These are phyloP conservation scores for Fusarium continuum DNA, from an alignment of 2,329 filamentous ascomycete species.

Conservation along the genomic window DNA sequence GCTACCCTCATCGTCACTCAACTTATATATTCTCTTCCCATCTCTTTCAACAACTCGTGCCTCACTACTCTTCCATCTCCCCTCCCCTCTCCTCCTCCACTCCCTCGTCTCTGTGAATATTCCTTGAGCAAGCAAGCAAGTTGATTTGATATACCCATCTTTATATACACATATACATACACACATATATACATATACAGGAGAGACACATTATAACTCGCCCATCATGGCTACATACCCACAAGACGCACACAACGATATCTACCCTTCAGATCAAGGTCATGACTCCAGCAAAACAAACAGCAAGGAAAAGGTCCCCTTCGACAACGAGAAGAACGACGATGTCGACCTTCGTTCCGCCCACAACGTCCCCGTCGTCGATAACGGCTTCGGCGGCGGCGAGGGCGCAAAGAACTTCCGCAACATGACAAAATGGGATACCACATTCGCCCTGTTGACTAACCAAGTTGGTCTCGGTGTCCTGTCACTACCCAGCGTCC, in stretches of 20 bases:
- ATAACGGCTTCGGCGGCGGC: constrained; percentile 44
- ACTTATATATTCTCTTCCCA: constrained; percentile 33
- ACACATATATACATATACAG: neutral
- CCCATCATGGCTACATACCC: constrained; percentile 33
- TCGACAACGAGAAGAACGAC: constrained; percentile 21
- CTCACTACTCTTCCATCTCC: constrained; percentile 1
- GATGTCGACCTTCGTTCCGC: constrained; percentile 32
- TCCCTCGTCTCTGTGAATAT: neutral
- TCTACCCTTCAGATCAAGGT: constrained; percentile 42
- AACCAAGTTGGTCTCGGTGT: constrained; percentile 52
- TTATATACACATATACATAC: neutral
- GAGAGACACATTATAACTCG: neutral
- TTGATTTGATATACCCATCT: neutral
- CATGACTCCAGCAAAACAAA: constrained; percentile 40
- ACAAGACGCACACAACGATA: constrained; percentile 33
- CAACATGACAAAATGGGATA: constrained; percentile 49
- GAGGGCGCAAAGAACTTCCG: constrained; percentile 47
- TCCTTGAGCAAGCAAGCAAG: constrained; percentile 10
- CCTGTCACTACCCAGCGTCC: constrained; percentile 77
- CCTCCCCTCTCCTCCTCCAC: neutral
- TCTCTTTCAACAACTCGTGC: constrained; percentile 5
- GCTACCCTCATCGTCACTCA: constrained; percentile 6
- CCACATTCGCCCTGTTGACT: constrained; percentile 46
- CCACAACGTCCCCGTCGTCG: constrained; percentile 29
- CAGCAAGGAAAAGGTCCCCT: constrained; percentile 41